A percentile compares a stretch with the other conserved stretches of the same genome.
Evolutionary conservation across 441 rosid genomes (phyloP).

Genomic region (Populus trichocarpa): DNA sequence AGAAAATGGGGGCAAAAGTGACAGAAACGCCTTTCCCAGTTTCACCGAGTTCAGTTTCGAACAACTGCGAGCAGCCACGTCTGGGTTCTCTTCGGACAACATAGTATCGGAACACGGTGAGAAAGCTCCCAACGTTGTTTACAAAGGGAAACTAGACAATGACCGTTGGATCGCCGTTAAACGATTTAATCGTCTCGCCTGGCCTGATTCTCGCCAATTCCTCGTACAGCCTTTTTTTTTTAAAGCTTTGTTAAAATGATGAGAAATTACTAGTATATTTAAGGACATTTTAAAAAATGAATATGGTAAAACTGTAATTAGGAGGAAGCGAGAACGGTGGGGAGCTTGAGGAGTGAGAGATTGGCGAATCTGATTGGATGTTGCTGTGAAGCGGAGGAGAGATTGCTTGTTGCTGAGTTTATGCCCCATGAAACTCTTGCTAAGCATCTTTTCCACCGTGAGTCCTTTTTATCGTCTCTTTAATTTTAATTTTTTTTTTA

Average conservation of each 20-base stretch:
- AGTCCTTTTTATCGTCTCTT: background rate
- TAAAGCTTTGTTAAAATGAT: background rate
- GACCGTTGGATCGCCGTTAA: slow-evolving; percentile 76
- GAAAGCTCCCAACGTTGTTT: no score
- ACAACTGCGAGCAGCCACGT: no score
- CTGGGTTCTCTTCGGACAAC: no score
- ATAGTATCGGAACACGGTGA: no score
- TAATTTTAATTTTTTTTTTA: background rate
- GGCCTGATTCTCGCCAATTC: slow-evolving; percentile 95
- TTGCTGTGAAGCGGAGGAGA: slow-evolving; percentile 89
- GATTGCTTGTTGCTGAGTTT: slow-evolving; percentile 90
- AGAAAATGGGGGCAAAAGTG: no score
- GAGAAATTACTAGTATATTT: background rate
- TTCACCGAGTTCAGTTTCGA: no score
- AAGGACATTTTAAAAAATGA: background rate
- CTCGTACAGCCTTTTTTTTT: slow-evolving; percentile 37
- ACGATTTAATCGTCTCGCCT: slow-evolving; percentile 79
- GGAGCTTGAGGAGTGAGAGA: slow-evolving; percentile 73
- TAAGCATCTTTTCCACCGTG: slow-evolving; percentile 91
- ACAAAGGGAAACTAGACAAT: slow-evolving; percentile 67
- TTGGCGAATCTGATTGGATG: slow-evolving; percentile 85
- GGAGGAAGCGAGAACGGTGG: slow-evolving; percentile 92
- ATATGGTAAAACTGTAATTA: slow-evolving; percentile 19
- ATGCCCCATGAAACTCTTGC: slow-evolving; percentile 91
- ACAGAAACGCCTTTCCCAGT: no score